Base-by-base conservation (phyloP, 768 basidiomycete genomes). In the Lactifluus piperatus region DNA sequence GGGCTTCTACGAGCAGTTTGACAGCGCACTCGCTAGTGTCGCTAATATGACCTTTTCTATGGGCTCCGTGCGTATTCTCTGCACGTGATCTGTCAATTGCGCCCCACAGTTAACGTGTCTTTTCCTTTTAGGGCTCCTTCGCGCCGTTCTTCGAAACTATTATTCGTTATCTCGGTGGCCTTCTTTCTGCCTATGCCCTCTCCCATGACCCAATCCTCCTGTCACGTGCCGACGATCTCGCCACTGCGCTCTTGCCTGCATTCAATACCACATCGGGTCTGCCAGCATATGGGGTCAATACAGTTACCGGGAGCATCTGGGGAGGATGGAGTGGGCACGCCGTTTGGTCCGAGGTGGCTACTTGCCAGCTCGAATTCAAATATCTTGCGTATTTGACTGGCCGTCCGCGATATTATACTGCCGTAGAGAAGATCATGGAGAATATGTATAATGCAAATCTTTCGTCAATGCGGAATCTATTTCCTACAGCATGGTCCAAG, bases 121-220 rank as follows among this genome's bases (percentile, higher is more conserved):
- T 27, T 11, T 10, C 47, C 27, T 46, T 39, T 11, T 44, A 71
- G 70, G 37, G 50, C 57, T 64, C 70, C 64, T 71, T 69, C 63
- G 74, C 69, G 0, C 84, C 84, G 1, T 88, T 84, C 69, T 91
- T 88, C 89, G 89, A 94, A 74, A 94, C 91, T 0, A 82, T 88
- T 43, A 97, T 97, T 60, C 83, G 94, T 32, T 88, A 94, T 65
- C 81, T 97, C 88, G 94, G 93, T 3, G 94, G 94, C 6, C 75
- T 94, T 1, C 78, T 62, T 4, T 62, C 62, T 10, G 91, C 88
- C 0, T 86, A 93, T 66, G 84, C 92, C 5, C 74, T 97, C 1
- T 83, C 88, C 0, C 74, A 76, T 16, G 80, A 93, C 55, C 66
- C 72, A 1, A 66, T 86, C 2, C 77, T 89, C 54, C 78, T 92